Base-by-base conservation (phyloP, 2,329 filamentous ascomycete genomes). In the Curvularia eragrostidis region DNA sequence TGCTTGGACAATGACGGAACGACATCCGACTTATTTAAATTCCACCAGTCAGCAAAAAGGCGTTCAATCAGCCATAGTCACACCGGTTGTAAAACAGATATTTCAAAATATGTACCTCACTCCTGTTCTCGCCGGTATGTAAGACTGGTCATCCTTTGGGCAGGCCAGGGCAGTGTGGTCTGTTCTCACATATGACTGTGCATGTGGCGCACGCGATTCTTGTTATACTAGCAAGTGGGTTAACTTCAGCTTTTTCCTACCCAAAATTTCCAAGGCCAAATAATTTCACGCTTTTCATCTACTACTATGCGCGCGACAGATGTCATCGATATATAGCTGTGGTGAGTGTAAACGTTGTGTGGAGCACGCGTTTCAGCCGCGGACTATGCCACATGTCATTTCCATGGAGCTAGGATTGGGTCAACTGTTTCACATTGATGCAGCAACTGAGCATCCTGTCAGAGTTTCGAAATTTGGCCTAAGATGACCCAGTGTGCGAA, bases 21-120 rank as follows among this genome's bases (percentile, higher is more conserved):
- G 52, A 56, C 48, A 36, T 52, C 30, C 12, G 42, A 15, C 5
- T 13, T 26, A 21, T 24, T 7, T n/a, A 13, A 5, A 21, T 56
- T 56, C 54, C 54, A 56, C 54, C 41, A 56, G 52, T 56, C 48
- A 52, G 42, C 48, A 50, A 32, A 23, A 18, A 47, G 24, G 5
- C 5, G 13, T 21, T 39, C 30, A 23, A 26, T 42, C 28, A 5
- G 23, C 15, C 19, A 15, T 13, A 34, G 7, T 30, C 18, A 43
- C 24, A 26, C n/a, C 2, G 18, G 24, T 15, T 23, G 7, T 28
- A 39, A 5, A 10, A 19, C n/a, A 13, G 28, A 9, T 28, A n/a
- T 32, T 36, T 13, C 6, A 19, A 28, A 26, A 42, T 5, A 19
- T 12, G 19, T 8, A 19, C n/a, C 19, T 28, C 21, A 9, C 3